Evolutionary conservation across 2,329 filamentous ascomycete genomes (phyloP), one percentile per base, ranked within the genome.

Genomic region (Fusarium multiceps): DNA sequence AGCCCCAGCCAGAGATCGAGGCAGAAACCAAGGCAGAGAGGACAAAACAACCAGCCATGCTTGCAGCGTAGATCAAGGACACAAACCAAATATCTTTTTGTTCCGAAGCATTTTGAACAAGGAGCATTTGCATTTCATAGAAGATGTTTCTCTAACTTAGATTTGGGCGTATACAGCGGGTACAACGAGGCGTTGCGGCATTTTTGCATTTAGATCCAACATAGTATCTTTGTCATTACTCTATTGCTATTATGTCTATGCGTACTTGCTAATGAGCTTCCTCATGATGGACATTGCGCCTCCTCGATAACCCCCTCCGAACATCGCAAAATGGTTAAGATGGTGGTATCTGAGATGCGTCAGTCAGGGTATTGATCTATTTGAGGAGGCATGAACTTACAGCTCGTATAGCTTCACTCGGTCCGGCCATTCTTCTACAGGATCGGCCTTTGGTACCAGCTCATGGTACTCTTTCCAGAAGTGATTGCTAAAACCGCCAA

Each of bases 261-360:
- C 89, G 79, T 97, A 97, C 76, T 93, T 97, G 43, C 82, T 82
- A 28, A 93, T 81, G 72, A 98, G 82, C 69, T 82, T 87, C 78
- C 85, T 88, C 92, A 97, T 96, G 57, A 97, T 96, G 7, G 86
- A 86, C 79, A 95, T 86, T 28, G 94, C 93, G 7, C 93, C 90
- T 42, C 85, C 85, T 41, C 88, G 88, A 78, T 98, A 98, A 0
- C 91, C 87, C 2, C 90, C 91, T 0, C 93, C 93, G 78, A 97
- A 98, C 48, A 97, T 85, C 3, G 92, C 90, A 82, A 90, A 91
- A 73, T 98, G 95, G 69, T 98, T 98, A 25, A 98, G 81, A 76
- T 97, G 92, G 78, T 98, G 95, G 78, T 97, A 95, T 68, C 91
- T 93, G 71, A 12, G 28, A 41, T 8, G 10, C 6, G 32, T 10